Evolutionary conservation across 345 rosid genomes (phyloP).

Genomic region (Arabis hirsuta): DNA sequence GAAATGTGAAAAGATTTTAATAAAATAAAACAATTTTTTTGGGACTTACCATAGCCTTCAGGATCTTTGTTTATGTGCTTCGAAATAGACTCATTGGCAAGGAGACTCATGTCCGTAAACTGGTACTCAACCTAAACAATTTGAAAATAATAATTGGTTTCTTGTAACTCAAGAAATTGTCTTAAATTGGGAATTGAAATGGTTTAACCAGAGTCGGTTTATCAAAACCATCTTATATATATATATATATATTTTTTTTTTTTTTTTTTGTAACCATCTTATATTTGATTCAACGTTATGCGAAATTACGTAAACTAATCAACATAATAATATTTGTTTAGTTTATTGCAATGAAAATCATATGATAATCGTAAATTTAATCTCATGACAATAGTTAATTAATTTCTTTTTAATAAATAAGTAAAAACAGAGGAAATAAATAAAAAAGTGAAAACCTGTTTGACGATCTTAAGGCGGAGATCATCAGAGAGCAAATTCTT

Average conservation of each 20-base stretch:
- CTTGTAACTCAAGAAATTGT: slow-evolving; percentile 30
- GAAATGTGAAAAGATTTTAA: not conserved
- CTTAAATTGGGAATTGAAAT: not conserved
- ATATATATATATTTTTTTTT: too few species aligned
- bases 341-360: not conserved
- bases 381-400: not conserved
- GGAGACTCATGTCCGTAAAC: slow-evolving; percentile 89
- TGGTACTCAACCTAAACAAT: slow-evolving; percentile 80
- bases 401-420: not conserved
- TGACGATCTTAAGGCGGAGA: slow-evolving; percentile 80
- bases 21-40: not conserved
- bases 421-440: not conserved
- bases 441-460: slow-evolving; percentile 60
- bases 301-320: not conserved
- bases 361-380: not conserved
- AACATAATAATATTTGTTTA: too few species aligned
- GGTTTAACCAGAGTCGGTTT: not conserved
- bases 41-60: slow-evolving; percentile 84
- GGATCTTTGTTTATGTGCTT: slow-evolving; percentile 81
- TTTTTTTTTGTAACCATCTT: not conserved
- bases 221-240: not conserved
- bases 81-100: slow-evolving; percentile 84
- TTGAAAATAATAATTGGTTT: not conserved
- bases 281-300: not conserved
- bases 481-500: slow-evolving; percentile 67